Base-by-base conservation (phyloP, 2,329 filamentous ascomycete genomes). In the Aspergillus felis region DNA sequence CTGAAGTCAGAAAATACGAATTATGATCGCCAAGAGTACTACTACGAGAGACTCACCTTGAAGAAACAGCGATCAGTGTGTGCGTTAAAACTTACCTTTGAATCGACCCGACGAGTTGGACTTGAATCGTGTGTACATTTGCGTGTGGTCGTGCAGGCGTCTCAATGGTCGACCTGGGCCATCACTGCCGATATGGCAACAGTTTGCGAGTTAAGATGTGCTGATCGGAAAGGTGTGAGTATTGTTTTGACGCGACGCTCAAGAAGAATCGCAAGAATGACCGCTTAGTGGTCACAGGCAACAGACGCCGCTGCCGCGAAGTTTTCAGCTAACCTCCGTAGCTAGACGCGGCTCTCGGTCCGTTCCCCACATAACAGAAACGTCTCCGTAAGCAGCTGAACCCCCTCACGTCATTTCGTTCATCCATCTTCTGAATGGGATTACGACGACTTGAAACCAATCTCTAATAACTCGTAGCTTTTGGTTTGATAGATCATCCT, bases 281-380 rank as follows among this genome's bases (percentile, higher is more conserved):
- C 57, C 53, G 55, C 35, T 28, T 38, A 38, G 32, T 17, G 5
- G 14, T 17, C 41, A 53, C 12, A 47, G 44, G 44, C 32, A 57
- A 60, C 60, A 65, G 56, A 57, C 62, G 65, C 64, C 32, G 51
- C 58, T 63, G 55, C 54, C 63, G 64, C 64, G 41, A 59, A 55
- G 58, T 57, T 61, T 61, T 66, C 57, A 38, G 50, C 54, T 59
- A 58, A 60, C 52, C 27, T 27, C 44, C 28, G 17, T 53, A 29
- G 51, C 14, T 27, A 42, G 51, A 49, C 41, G 41, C 47, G 32
- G 50, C 49, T 28, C 22, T 35, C 50, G 54, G 48, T 47, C 50
- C 17, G 27, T 51, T 50, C 64, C 61, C 64, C 64, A 66, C 64
- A 61, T 57, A 20, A 27, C 10, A 44, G n/a, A n/a, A n/a, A 2